phyloP scores from a whole-genome alignment of 164 flowering plant genomes.

The Chimonanthus praecox region DNA sequence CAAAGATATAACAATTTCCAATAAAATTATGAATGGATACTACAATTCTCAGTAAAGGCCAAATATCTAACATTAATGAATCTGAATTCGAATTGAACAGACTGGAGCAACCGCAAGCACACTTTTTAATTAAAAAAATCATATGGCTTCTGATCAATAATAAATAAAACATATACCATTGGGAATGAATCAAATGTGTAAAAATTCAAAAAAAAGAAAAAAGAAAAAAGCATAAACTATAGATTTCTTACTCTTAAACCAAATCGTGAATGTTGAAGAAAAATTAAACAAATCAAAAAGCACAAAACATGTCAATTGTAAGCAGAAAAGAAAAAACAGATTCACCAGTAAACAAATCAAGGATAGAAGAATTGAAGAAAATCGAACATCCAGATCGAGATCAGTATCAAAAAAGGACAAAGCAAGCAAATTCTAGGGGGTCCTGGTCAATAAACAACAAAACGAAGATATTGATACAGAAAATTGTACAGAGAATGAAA shows the following conservation, averaged over 20 bases:
- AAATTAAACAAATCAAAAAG: conserved; percentile 3
- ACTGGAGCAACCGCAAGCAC: neutral
- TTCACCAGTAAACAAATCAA: neutral
- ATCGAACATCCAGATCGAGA: neutral
- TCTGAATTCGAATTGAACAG: neutral
- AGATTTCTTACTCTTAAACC: conserved; percentile 5
- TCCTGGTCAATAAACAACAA: no score
- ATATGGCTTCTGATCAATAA: no score
- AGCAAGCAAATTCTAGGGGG: no score
- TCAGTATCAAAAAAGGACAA: neutral
- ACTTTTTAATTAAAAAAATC: no score
- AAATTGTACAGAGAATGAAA: no score
- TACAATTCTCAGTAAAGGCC: no score
- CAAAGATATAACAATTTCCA: neutral
- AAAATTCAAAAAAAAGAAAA: no score
- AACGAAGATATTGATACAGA: no score
- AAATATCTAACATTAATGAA: neutral
- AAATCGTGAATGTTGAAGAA: conserved; percentile 7
- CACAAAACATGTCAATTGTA: conserved; percentile 12
- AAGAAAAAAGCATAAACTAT: neutral
- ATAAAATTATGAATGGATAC: no score
- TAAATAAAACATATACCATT: no score
- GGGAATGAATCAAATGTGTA: no score
- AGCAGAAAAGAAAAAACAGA: neutral
- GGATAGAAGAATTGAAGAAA: neutral